Evolutionary conservation across 2,329 filamentous ascomycete species (phyloP), one percentile per base, ranked within the genome.

Genomic region (Exophiala oligosperma): DNA sequence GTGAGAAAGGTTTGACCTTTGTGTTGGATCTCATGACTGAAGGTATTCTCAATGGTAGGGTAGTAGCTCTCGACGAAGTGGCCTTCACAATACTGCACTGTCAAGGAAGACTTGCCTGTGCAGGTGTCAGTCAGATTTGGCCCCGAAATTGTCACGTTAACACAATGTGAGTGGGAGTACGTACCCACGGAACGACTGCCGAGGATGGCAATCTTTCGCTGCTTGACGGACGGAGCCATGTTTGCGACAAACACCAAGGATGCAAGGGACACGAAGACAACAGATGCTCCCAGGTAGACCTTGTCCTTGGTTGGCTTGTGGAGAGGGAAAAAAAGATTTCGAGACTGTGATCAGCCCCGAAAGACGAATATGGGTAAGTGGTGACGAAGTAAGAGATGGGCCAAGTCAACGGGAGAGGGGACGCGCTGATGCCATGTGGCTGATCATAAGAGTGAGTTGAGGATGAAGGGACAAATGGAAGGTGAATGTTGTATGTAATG

Each of bases 11-110:
- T 94, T 75, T 97, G 91, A 51, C 90, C 89, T 76, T 94, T 96
- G 75, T 90, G 89, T 69, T 91, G 89, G 74, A 99, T 96, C 67
- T 92, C 88, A 75, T 96, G 96, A 80, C 89, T 95, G 74, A 99
- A 99, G 2, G 93, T 97, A 75, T 97, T 99, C 76, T 99, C 94
- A 70, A 99, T 97, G 41, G 94, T 99, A 37, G 94, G 94, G 75
- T 99, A 99, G 78, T 99, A 99, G 75, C 90, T 95, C 76, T 99
- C 94, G 71, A 99, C 93, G 72, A 99, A 99, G 77, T 96, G 92
- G 63, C 92, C 92, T 73, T 99, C 94, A 71, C 97, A 93, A 72
- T 94, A 97, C 72, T 93, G 93, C 49, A 97, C 94, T 11, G 94
- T 96, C 65, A 99, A 86, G 54, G 93, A 97, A 23, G 92, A 97